phyloP scores from a whole-genome alignment of 371 early-diverging fungal genomes.

The Lichtheimia ornata region DNA sequence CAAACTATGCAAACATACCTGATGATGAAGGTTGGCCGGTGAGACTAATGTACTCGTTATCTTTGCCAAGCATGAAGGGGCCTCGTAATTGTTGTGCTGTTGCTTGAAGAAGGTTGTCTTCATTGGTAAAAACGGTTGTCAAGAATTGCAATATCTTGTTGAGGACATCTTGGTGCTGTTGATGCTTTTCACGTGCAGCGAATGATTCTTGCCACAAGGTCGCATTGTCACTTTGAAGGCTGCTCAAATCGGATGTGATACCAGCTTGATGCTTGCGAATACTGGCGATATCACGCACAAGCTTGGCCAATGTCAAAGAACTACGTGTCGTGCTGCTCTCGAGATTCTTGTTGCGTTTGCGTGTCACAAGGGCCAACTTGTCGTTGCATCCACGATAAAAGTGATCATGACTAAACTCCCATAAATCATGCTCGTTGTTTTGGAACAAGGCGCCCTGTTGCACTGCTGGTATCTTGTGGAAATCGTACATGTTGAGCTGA shows the following conservation, averaged over 20 bases:
- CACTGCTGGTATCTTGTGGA: constrained; percentile 77
- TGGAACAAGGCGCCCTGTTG: constrained; percentile 72
- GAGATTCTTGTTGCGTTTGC: constrained; percentile 51
- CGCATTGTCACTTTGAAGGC: constrained; percentile 83
- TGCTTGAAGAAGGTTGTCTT: not conserved
- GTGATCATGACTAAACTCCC: constrained; percentile 61
- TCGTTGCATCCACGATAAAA: constrained; percentile 54
- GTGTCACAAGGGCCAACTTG: constrained; percentile 48
- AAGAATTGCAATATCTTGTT: constrained; percentile 85
- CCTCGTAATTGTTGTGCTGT: constrained; percentile 1
- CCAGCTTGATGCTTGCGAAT: constrained; percentile 83
- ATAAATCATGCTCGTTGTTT: constrained; percentile 59
- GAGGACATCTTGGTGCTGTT: constrained; percentile 85
- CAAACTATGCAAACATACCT: not conserved
- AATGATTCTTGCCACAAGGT: constrained; percentile 83
- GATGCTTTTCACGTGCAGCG: constrained; percentile 71
- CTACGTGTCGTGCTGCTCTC: constrained; percentile 30
- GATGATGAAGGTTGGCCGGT: not conserved
- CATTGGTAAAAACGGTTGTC: constrained; percentile 59
- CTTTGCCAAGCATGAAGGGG: constrained; percentile 11
- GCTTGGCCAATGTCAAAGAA: constrained; percentile 43
- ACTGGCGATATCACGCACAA: constrained; percentile 74
- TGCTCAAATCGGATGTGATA: constrained; percentile 78
- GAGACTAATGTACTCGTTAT: constrained; percentile 16
- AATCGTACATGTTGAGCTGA: constrained; percentile 93